phyloP scores from a whole-genome alignment of 768 basidiomycete genomes.

The Hericium alpestre region DNA sequence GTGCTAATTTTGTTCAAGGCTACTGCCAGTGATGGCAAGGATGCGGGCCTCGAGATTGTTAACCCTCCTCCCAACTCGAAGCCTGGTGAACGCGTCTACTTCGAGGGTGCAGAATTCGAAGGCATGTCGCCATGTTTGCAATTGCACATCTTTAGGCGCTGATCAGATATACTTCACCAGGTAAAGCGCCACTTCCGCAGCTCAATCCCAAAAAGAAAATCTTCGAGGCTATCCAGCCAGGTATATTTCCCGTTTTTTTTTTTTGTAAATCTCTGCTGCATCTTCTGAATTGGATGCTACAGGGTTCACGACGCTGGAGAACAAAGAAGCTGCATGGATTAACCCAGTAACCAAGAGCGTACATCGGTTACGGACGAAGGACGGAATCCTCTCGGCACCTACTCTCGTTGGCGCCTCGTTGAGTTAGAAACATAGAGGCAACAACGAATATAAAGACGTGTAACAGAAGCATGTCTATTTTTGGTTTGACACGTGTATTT shows the following conservation, averaged over 20 bases:
- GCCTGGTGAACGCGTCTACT: slow-evolving; percentile 91
- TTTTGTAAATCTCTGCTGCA: background rate
- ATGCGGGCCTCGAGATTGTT: slow-evolving; percentile 84
- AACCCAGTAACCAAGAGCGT: slow-evolving; percentile 68
- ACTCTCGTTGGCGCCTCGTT: slow-evolving; percentile 85
- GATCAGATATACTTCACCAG: slow-evolving; percentile 22
- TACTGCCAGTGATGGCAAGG: slow-evolving; percentile 81
- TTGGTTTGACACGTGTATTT: no score
- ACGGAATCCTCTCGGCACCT: slow-evolving; percentile 72
- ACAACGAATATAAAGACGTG: no score
- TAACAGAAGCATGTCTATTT: no score
- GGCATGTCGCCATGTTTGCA: slow-evolving; percentile 31
- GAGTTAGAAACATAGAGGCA: slow-evolving; percentile 28
- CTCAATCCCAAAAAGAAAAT: slow-evolving; percentile 99
- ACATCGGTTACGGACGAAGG: slow-evolving; percentile 79
- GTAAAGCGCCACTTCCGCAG: slow-evolving; percentile 60
- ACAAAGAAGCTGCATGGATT: slow-evolving; percentile 86
- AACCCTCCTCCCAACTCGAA: slow-evolving; percentile 76
- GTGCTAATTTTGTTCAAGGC: slow-evolving; percentile 40
- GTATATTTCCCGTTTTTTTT: slow-evolving; percentile 26
- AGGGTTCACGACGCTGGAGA: slow-evolving; percentile 86
- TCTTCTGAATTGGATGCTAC: background rate
- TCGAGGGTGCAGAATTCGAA: slow-evolving; percentile 84
- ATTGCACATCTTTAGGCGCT: background rate
- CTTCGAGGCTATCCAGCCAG: slow-evolving; percentile 93